phyloP scores from a whole-genome alignment of 2,329 filamentous ascomycete species.

The Cordyceps javanica region DNA sequence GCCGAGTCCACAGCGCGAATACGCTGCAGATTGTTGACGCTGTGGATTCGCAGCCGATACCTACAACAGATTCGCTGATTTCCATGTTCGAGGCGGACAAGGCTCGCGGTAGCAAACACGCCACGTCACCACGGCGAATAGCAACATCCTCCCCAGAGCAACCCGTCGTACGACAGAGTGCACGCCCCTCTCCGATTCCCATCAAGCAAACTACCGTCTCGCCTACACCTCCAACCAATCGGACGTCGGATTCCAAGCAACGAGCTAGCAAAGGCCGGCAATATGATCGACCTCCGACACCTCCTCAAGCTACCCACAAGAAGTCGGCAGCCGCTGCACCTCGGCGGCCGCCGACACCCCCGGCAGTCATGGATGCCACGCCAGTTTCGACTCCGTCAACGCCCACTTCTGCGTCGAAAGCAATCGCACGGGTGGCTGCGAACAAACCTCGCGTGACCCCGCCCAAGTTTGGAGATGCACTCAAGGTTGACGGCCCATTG shows the following conservation, averaged over 20 bases:
- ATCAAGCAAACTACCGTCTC: not conserved
- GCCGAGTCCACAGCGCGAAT: constrained; percentile 26
- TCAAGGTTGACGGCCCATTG: not conserved
- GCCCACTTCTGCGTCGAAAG: not conserved
- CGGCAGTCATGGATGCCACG: not conserved
- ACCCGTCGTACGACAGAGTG: not conserved
- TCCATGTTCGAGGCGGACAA: constrained; percentile 54
- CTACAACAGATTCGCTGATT: constrained; percentile 58
- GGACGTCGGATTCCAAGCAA: not conserved
- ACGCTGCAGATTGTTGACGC: constrained; percentile 20
- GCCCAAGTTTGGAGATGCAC: not conserved
- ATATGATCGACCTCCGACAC: not conserved
- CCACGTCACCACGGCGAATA: constrained; percentile 28
- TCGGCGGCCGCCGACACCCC: not conserved
- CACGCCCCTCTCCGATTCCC: not conserved
- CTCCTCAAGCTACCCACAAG: not conserved
- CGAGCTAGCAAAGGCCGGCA: not conserved
- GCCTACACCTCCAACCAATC: not conserved
- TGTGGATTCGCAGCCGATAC: constrained; percentile 49
- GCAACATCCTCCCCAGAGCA: not conserved
- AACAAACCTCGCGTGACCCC: constrained; percentile 10
- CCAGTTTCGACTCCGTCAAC: not conserved
- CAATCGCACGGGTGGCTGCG: not conserved
- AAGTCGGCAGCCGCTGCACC: not conserved
- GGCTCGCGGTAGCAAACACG: constrained; percentile 24